A percentile compares a stretch with the other conserved stretches of the same genome.
Conservation (phyloP, 2,329 filamentous ascomycete species). For the Cladosporium halotolerans region DNA sequence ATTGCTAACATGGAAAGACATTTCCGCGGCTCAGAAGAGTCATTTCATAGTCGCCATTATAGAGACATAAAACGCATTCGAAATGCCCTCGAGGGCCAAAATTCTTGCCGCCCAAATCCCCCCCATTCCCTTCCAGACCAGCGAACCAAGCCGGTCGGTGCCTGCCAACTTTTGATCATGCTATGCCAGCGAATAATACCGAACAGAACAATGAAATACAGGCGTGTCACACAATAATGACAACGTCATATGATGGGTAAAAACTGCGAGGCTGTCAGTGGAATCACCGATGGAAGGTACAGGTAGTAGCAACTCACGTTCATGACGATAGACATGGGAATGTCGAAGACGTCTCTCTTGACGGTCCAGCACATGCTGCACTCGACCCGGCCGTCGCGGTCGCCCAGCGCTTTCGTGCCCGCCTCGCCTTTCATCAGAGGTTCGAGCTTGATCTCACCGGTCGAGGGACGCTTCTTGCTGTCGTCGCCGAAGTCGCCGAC, state of each 20-base stretch:
- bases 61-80: background rate
- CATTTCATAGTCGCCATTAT: too few relatives aligned
- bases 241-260: conserved; percentile 13
- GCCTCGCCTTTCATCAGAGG: conserved; percentile 54
- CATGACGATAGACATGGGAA: conserved; percentile 97
- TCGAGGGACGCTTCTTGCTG: conserved; percentile 19
- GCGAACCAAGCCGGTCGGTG: conserved; percentile 4
- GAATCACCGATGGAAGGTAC: background rate
- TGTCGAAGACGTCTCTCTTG: conserved; percentile 94
- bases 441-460: conserved; percentile 19
- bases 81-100: background rate
- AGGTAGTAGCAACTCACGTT: conserved; percentile 62
- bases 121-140: background rate
- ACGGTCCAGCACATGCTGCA: conserved; percentile 97
- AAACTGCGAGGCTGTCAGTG: conserved; percentile 13
- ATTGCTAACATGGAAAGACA: too few relatives aligned
- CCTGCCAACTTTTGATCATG: background rate
- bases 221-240: background rate
- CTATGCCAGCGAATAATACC: background rate
- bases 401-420: conserved; percentile 71
- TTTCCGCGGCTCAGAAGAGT: too few relatives aligned
- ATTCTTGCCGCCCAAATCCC: background rate
- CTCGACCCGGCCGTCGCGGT: conserved; percentile 83
- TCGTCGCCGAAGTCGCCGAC: conserved; percentile 44
- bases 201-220: background rate